These are phyloP conservation scores for Wickerhamiella galacta DNA, from an alignment of 805 yeast genomes.

Conservation along the genomic window DNA sequence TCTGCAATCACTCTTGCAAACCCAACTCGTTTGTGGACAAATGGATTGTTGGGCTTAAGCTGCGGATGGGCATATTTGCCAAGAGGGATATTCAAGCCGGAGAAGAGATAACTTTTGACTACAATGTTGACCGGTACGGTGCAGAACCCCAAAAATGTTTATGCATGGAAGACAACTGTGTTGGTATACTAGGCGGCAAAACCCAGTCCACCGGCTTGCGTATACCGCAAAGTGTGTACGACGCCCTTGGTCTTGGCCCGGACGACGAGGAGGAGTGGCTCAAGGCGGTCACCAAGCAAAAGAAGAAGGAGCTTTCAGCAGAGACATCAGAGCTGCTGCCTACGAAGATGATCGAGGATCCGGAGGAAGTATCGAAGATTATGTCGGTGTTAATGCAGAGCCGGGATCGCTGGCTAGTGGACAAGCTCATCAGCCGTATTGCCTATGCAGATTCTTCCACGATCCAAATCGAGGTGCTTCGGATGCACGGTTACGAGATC, in stretches of 20 bases:
- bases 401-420: conserved; percentile 47
- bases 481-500: conserved; percentile 76
- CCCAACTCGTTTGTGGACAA: conserved; percentile 93
- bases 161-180: conserved; percentile 85
- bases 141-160: conserved; percentile 87
- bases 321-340: conserved; percentile 36
- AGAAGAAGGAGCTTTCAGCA: conserved; percentile 32
- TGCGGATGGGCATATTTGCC: conserved; percentile 90
- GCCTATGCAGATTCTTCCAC: conserved; percentile 33
- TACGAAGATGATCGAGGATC: conserved; percentile 30
- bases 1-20: conserved; percentile 86
- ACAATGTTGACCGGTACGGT: conserved; percentile 92
- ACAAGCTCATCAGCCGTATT: conserved; percentile 53
- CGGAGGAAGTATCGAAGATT: conserved; percentile 55
- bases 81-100: conserved; percentile 53
- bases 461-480: conserved; percentile 43
- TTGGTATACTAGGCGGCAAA: conserved; percentile 90
- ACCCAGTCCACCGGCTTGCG: conserved; percentile 89
- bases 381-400: conserved; percentile 69
- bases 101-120: conserved; percentile 84
- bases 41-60: conserved; percentile 87
- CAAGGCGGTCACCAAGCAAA: conserved; percentile 17
- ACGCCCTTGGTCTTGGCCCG: conserved; percentile 57
- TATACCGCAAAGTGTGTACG: conserved; percentile 67
- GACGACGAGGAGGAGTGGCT: conserved; percentile 45